A percentile compares a stretch with the other conserved stretches of the same genome.
These are phyloP conservation scores for Gomphus sp. DNA, from an alignment of 1,284 basidiomycete genomes.

Conservation along the genomic window DNA sequence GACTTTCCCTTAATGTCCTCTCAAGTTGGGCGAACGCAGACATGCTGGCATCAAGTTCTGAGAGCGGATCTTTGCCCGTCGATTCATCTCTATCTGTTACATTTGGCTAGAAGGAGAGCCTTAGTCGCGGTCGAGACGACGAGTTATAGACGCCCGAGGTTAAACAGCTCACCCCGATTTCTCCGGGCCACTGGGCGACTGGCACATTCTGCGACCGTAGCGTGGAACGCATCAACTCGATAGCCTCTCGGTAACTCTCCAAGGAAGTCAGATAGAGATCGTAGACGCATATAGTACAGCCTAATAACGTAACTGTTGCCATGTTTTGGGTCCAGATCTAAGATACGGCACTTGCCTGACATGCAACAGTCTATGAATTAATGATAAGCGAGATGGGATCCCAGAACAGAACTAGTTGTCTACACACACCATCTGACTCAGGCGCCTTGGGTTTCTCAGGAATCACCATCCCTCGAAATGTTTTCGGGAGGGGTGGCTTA, in stretches of 20 bases:
- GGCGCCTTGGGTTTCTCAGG: conserved; percentile 53
- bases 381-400: not conserved
- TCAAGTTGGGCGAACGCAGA: conserved; percentile 65
- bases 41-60: conserved; percentile 27
- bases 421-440: conserved; percentile 52
- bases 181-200: conserved; percentile 54
- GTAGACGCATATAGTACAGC: conserved; percentile 83
- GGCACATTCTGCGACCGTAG: conserved; percentile 44
- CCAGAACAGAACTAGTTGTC: not conserved
- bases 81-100: not conserved
- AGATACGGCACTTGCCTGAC: conserved; percentile 37
- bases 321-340: not conserved
- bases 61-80: conserved; percentile 4
- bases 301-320: not conserved
- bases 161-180: not conserved
- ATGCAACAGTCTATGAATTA: conserved; percentile 71
- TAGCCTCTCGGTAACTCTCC: conserved; percentile 49
- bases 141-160: not conserved
- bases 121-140: conserved; percentile 8
- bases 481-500: conserved; percentile 7
- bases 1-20: conserved; percentile 38
- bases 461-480: conserved; percentile 46
- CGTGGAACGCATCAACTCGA: conserved; percentile 41
- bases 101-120: conserved; percentile 20
- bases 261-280: conserved; percentile 78